Evolutionary conservation across 2,329 filamentous ascomycete genomes (phyloP).

Genomic region (Aspergillus sp.): DNA sequence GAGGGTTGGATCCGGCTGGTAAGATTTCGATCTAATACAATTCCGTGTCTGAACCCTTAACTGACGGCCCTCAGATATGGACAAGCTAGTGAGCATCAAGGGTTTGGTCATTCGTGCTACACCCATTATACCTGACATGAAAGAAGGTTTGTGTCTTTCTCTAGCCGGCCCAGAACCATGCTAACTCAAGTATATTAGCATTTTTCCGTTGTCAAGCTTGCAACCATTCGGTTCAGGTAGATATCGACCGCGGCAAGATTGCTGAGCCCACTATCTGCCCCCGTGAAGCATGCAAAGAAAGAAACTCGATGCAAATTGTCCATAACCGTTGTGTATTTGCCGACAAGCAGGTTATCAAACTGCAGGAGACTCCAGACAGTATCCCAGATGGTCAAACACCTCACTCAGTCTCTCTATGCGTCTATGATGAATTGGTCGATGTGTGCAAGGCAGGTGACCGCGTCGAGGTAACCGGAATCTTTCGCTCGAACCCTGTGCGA

Average conservation of each 20-base stretch:
- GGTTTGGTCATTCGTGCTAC: conserved; percentile 94
- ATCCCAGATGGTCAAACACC: conserved; percentile 95
- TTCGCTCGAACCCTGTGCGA: conserved; percentile 89
- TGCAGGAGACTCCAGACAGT: conserved; percentile 94
- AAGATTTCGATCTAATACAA: conserved; percentile 24
- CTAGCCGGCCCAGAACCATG: not conserved
- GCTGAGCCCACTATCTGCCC: conserved; percentile 90
- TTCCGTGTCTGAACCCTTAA: not conserved
- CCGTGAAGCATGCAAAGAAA: conserved; percentile 73
- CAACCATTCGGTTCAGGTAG: conserved; percentile 84
- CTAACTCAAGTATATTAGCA: conserved; percentile 48
- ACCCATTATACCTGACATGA: conserved; percentile 98
- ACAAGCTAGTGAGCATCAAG: conserved; percentile 92
- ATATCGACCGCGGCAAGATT: conserved; percentile 94
- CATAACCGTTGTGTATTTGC: conserved; percentile 94
- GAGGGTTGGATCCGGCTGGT: conserved; percentile 88
- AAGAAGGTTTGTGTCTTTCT: conserved; percentile 58
- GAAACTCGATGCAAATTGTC: conserved; percentile 97
- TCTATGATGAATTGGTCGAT: conserved; percentile 95
- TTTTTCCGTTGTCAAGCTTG: conserved; percentile 96
- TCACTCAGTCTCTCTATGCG: conserved; percentile 92
- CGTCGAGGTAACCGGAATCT: conserved; percentile 93
- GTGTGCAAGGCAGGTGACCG: conserved; percentile 97
- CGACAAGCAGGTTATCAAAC: conserved; percentile 97
- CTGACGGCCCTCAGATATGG: conserved; percentile 66